Base-by-base conservation (phyloP, 495 filamentous ascomycete species). In the Astrocystis sublimbata region DNA sequence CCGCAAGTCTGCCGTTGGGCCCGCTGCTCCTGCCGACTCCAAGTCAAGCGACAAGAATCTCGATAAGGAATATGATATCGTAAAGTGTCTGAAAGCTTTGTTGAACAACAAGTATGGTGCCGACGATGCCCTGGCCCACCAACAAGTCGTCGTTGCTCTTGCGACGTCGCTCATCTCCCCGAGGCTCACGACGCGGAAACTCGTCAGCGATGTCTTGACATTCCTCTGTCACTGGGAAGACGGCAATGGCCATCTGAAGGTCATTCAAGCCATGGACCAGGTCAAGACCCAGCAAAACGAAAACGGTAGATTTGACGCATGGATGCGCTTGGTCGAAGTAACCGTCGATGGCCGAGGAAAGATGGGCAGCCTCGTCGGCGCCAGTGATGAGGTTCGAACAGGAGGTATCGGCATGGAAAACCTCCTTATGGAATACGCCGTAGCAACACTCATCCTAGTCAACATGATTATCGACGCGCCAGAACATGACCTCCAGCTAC, bases 41-140 rank as follows among this genome's bases (percentile, higher is more conserved):
- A 88, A 85, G n/a, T 42, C 58, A 47, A 85, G 79, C 62, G 92
- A 96, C 64, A 93, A 92, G 73, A 92, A 97, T 68, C 78, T 96
- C 50, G 94, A 98, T 66, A 87, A 89, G 55, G 94, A 98, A 77
- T 97, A 98, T 75, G 94, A 98, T 69, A 97, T 98, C 66, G 85
- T 96, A 62, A 98, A 98, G 77, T 98, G 96, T 76, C 74, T 98
- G 52, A 98, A 98, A 76, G 91, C 92, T 49, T 75, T 98, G 49
- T 96, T 98, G 89, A 98, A 98, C 83, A 98, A 96, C 82, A 96
- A 96, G 70, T 98, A 93, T 75, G 94, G 94, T 46, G 96, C 94
- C 31, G 96, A 98, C 67, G 92, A 98, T 83, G 94, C 96, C n/a
- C 80, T 98, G 47, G 78, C 83, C 36, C 94, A 98, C 73, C 89